Conservation (phyloP, 495 filamentous ascomycete genomes). For the Aspergillus wentii region DNA sequence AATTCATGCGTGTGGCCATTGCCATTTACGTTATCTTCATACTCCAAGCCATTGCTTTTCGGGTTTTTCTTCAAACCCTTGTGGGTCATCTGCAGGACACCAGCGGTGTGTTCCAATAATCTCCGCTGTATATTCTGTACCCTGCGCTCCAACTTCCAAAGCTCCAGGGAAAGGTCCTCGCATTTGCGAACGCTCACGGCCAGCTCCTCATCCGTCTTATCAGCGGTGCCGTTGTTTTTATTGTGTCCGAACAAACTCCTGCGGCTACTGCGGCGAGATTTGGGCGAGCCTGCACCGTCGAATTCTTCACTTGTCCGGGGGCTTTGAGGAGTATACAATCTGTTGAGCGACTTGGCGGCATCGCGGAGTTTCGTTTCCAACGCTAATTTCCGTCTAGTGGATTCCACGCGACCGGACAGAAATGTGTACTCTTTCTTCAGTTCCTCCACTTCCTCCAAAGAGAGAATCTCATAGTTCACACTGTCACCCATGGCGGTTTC, state of each 20-base stretch:
- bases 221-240: slow-evolving; percentile 22
- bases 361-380: slow-evolving; percentile 92
- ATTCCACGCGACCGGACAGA: slow-evolving; percentile 69
- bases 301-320: slow-evolving; percentile 29
- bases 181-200: slow-evolving; percentile 71
- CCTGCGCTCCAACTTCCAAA: slow-evolving; percentile 71
- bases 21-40: slow-evolving; percentile 46
- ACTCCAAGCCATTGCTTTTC: slow-evolving; percentile 49
- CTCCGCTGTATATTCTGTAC: slow-evolving; percentile 64
- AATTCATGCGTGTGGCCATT: slow-evolving; percentile 52
- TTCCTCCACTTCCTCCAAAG: slow-evolving; percentile 83
- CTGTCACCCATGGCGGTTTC: slow-evolving; percentile 91
- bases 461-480: slow-evolving; percentile 74
- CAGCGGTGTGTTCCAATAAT: slow-evolving; percentile 86
- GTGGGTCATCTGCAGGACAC: slow-evolving; percentile 84
- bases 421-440: slow-evolving; percentile 78
- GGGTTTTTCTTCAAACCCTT: slow-evolving; percentile 51
- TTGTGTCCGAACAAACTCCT: slow-evolving; percentile 49
- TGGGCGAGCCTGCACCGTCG: slow-evolving; percentile 20
- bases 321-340: slow-evolving; percentile 61
- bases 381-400: slow-evolving; percentile 73
- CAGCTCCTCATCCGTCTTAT: slow-evolving; percentile 69
- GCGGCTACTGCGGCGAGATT: slow-evolving; percentile 26
- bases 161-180: slow-evolving; percentile 74
- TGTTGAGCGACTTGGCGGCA: slow-evolving; percentile 78